A percentile compares a stretch with the other conserved stretches of the same genome.
These are phyloP conservation scores for Pleurotus eryngii DNA, from an alignment of 768 basidiomycete genomes.

Conservation along the genomic window DNA sequence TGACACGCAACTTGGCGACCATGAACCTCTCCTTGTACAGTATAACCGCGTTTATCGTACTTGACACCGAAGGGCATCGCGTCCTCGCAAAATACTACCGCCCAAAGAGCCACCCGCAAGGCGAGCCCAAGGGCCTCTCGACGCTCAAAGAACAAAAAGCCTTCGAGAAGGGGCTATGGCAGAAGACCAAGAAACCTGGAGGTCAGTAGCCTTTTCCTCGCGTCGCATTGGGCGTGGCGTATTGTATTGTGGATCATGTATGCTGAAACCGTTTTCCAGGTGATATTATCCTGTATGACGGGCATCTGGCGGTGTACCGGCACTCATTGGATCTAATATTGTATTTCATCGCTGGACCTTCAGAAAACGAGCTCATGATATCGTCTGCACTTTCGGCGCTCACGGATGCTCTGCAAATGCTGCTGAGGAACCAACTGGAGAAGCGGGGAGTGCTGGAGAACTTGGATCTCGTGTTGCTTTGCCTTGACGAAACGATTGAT, in stretches of 20 bases:
- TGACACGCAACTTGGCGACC: too few relatives aligned
- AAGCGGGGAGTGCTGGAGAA: constrained; percentile 94
- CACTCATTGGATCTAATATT: constrained; percentile 94
- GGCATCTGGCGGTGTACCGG: constrained; percentile 88
- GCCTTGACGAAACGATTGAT: constrained; percentile 95
- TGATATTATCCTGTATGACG: constrained; percentile 91
- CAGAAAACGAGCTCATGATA: constrained; percentile 96
- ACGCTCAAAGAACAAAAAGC: constrained; percentile 89
- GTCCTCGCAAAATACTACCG: constrained; percentile 95
- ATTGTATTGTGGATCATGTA: background rate
- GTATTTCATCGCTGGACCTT: constrained; percentile 84
- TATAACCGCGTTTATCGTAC: constrained; percentile 81
- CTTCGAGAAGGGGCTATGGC: constrained; percentile 94
- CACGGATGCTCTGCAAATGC: constrained; percentile 78
- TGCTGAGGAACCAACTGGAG: constrained; percentile 90
- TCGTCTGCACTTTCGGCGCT: constrained; percentile 81
- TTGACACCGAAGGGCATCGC: constrained; percentile 94
- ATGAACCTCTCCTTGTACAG: constrained; percentile 90
- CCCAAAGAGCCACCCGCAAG: constrained; percentile 60
- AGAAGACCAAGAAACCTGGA: constrained; percentile 92
- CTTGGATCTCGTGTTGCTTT: constrained; percentile 86
- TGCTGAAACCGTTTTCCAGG: constrained; percentile 40
- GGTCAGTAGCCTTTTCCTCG: constrained; percentile 43
- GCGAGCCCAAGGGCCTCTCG: constrained; percentile 59
- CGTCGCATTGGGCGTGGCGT: background rate